Base-by-base conservation (phyloP, 768 basidiomycete species). In the Russula griseocarnosa region DNA sequence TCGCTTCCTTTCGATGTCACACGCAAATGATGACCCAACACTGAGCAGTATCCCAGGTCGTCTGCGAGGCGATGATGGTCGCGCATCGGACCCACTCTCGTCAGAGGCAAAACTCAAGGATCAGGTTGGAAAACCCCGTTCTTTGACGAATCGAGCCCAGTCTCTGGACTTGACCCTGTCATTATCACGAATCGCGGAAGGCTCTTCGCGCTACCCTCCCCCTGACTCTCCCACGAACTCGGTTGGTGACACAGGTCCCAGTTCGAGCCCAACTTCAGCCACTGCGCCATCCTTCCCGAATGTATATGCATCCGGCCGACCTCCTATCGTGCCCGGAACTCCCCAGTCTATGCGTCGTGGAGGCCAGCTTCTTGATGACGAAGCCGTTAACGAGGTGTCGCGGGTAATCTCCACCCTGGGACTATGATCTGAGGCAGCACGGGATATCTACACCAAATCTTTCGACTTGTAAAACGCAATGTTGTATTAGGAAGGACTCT, bases 161-260 rank as follows among this genome's bases (percentile, higher is more conserved):
- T 92, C 89, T 5, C 85, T 96, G 53, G 93, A 96, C 72, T 77
- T 96, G 67, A 92, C 90, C 0, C 85, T 85, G 68, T 93, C 92
- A 7, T 81, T 94, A 34, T 86, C 86, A n/a, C 86, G 86, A 59
- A 91, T 92, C 69, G 85, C 86, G 5, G 91, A 91, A 70, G 81
- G 85, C 22, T 75, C 79, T 30, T 79, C 85, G 60, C 79, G 82
- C 58, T 76, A 86, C 51, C 81, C 83, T 28, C 86, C 83, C 44
- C 89, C 90, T 1, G 89, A 91, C 55, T 93, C 90, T 1, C 90
- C 90, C 0, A 90, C 89, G 42, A 88, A 84, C 6, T 91, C 90
- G 10, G 83, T 82, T 0, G 85, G 85, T 28, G 89, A 87, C 57
- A 88, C 86, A 0, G 86, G 86, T 22, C 87, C 83, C 1, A 87